Evolutionary conservation across 306 rosid species (phyloP).

Genomic region (Bauhinia variegata): DNA sequence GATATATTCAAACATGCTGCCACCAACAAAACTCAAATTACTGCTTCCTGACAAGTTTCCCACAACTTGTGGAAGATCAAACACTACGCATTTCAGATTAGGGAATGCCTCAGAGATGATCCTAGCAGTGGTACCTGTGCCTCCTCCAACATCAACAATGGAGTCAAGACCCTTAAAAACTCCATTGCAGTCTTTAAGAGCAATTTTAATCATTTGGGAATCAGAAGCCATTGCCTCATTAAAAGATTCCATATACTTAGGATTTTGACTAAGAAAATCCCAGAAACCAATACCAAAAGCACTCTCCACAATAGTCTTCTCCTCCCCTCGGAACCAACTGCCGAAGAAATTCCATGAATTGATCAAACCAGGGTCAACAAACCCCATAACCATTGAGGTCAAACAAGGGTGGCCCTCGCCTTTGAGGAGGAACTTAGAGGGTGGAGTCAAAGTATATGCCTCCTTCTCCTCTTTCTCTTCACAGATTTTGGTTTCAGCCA

Average conservation of each 20-base stretch:
- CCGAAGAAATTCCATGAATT: constrained; percentile 27
- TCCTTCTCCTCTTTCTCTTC: constrained; percentile 28
- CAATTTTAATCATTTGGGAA: constrained; percentile 38
- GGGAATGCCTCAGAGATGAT: neutral
- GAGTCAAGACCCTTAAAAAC: constrained; percentile 39
- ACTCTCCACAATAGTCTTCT: constrained; percentile 17
- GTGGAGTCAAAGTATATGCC: constrained; percentile 34
- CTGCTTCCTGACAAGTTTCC: neutral
- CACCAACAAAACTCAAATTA: neutral
- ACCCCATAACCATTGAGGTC: neutral
- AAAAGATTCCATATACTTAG: neutral
- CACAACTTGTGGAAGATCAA: neutral
- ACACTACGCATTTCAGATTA: neutral
- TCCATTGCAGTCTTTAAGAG: constrained; percentile 30
- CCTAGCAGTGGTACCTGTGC: no score
- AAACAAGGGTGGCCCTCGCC: constrained; percentile 14
- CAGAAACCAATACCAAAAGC: constrained; percentile 31
- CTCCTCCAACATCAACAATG: no score
- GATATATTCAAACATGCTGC: neutral
- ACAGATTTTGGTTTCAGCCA: neutral
- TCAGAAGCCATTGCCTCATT: constrained; percentile 34
- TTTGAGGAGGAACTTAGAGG: constrained; percentile 35
- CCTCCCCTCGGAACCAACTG: constrained; percentile 23
- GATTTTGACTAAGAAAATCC: constrained; percentile 18
- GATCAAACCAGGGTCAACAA: neutral